A percentile compares a stretch with the other conserved stretches of the same genome.
These are phyloP conservation scores for Cytospora paraplurivora DNA, from an alignment of 2,329 filamentous ascomycete species.

Conservation along the genomic window DNA sequence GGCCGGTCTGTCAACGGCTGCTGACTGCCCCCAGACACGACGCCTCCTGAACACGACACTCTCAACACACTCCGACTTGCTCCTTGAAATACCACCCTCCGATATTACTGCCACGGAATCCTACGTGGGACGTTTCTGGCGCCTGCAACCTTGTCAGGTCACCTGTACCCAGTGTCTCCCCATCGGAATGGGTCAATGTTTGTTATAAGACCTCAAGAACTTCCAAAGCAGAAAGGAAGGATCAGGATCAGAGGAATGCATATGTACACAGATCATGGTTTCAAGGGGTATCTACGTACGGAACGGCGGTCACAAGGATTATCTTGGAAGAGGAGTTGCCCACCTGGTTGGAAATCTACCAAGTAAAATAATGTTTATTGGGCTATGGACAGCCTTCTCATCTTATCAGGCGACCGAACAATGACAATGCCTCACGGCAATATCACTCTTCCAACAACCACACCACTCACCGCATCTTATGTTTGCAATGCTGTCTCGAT, in stretches of 20 bases:
- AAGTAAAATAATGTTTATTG: constrained; percentile 2
- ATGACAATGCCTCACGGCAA: neutral
- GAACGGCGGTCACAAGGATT: neutral
- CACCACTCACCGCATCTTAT: neutral
- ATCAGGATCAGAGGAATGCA: neutral
- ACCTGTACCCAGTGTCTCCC: neutral
- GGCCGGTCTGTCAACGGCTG: neutral
- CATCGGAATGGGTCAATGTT: neutral
- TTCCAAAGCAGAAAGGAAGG: neutral
- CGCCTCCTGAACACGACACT: neutral
- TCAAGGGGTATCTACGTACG: neutral
- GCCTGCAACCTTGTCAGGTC: neutral
- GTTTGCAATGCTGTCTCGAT: neutral
- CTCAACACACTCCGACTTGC: neutral
- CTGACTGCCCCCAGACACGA: neutral
- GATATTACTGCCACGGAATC: neutral
- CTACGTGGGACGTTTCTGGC: neutral
- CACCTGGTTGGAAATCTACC: neutral
- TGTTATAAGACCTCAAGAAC: neutral
- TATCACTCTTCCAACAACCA: neutral
- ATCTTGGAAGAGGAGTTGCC: neutral
- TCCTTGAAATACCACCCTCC: neutral
- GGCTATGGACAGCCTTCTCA: neutral
- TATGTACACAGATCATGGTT: neutral
- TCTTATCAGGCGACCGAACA: neutral